These are phyloP conservation scores for Singerocomus rubriflavus DNA, from an alignment of 1,284 basidiomycete species.

Conservation along the genomic window DNA sequence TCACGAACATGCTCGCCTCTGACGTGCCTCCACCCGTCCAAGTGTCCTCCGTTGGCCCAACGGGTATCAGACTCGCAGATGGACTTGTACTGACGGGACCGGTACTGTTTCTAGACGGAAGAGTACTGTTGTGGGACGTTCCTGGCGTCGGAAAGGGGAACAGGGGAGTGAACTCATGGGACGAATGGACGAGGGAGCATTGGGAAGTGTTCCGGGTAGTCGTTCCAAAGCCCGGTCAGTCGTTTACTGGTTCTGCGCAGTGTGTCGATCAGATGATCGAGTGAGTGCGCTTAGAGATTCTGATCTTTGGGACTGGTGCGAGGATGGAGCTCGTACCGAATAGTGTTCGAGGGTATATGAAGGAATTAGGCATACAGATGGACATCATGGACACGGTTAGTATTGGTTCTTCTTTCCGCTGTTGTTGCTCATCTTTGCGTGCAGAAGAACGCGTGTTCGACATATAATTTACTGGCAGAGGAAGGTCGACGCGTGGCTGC, in stretches of 20 bases:
- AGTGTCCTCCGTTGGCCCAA: constrained; percentile 56
- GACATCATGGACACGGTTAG: constrained; percentile 94
- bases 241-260: not conserved
- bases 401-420: constrained; percentile 12
- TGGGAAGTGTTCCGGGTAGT: constrained; percentile 82
- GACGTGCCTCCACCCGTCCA: constrained; percentile 68
- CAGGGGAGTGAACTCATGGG: constrained; percentile 34
- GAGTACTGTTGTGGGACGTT: constrained; percentile 90
- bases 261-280: not conserved
- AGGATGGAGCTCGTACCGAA: constrained; percentile 71
- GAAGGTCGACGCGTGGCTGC: constrained; percentile 91
- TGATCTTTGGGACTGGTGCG: constrained; percentile 86
- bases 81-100: constrained; percentile 78
- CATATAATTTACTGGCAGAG: constrained; percentile 90
- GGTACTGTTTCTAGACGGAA: constrained; percentile 82
- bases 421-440: not conserved
- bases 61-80: constrained; percentile 66
- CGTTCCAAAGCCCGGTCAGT: constrained; percentile 81
- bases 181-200: constrained; percentile 69
- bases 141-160: constrained; percentile 36
- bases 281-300: constrained; percentile 62
- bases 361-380: constrained; percentile 79
- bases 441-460: constrained; percentile 79
- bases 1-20: constrained; percentile 73
- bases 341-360: constrained; percentile 66